These are phyloP conservation scores for Mycena metata DNA, from an alignment of 768 basidiomycete genomes.

Conservation along the genomic window DNA sequence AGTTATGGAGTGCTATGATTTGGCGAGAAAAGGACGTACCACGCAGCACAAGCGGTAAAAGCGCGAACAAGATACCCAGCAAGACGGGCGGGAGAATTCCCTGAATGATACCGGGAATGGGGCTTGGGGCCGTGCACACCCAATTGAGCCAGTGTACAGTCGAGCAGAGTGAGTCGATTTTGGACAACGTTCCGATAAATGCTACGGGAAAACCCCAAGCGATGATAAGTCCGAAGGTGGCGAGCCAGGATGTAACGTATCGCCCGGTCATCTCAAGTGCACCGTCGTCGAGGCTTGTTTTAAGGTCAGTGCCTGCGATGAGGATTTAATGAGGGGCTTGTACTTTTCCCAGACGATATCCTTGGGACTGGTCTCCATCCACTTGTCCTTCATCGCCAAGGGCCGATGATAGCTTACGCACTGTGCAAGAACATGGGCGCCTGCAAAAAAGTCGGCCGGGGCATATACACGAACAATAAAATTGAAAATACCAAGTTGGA, in stretches of 20 bases:
- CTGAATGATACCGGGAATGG: slow-evolving; percentile 67
- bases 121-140: slow-evolving; percentile 60
- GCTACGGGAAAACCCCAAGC: slow-evolving; percentile 76
- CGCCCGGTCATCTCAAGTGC: slow-evolving; percentile 67
- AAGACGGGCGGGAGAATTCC: slow-evolving; percentile 77
- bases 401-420: slow-evolving; percentile 56
- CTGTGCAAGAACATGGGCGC: slow-evolving; percentile 79
- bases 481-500: slow-evolving; percentile 59
- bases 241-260: slow-evolving; percentile 66
- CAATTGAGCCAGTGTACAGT: slow-evolving; percentile 70
- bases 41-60: slow-evolving; percentile 70
- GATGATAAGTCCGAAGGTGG: slow-evolving; percentile 71
- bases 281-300: slow-evolving; percentile 57
- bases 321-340: not conserved
- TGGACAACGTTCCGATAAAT: slow-evolving; percentile 76
- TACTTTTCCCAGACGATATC: slow-evolving; percentile 71
- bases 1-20: slow-evolving; percentile 16
- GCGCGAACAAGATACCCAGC: slow-evolving; percentile 71
- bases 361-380: slow-evolving; percentile 69
- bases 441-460: slow-evolving; percentile 38
- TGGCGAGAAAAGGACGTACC: slow-evolving; percentile 52
- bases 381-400: slow-evolving; percentile 69
- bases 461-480: too few species aligned
- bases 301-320: not conserved
- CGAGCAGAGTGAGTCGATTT: slow-evolving; percentile 64